Evolutionary conservation across 768 basidiomycete genomes (phyloP).

Genomic region (Russula compacta): DNA sequence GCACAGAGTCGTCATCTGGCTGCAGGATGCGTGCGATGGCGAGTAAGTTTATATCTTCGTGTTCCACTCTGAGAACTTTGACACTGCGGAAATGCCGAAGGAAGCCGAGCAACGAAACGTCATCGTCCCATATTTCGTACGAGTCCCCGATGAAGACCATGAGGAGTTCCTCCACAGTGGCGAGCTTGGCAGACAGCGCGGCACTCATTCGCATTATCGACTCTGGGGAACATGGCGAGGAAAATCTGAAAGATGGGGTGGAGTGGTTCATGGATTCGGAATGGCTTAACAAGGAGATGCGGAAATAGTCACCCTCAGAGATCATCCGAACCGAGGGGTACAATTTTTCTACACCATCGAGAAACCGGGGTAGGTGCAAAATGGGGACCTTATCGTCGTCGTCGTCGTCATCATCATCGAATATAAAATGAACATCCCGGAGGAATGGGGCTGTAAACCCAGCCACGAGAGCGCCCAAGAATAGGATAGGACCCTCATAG

Average conservation of each 20-base stretch:
- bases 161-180: background rate
- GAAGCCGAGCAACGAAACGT: background rate
- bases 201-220: background rate
- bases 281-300: background rate
- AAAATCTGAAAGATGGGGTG: background rate
- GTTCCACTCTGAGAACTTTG: background rate
- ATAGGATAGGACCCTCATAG: no score
- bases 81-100: background rate
- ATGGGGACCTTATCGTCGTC: background rate
- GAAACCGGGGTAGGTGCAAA: background rate
- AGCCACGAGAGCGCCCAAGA: no score
- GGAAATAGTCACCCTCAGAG: fast-evolving
- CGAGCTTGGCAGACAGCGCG: background rate
- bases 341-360: background rate
- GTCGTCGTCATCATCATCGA: no score
- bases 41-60: no score
- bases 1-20: no score
- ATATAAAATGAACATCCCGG: no score
- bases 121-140: background rate
- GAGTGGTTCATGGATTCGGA: background rate
- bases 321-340: background rate
- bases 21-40: no score
- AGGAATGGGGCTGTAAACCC: no score
- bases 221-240: background rate
- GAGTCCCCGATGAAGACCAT: no score